A percentile compares a stretch with the other conserved stretches of the same genome.
Conservation (phyloP, 2,329 filamentous ascomycete genomes). For the Malbranchea cinnamomea region DNA sequence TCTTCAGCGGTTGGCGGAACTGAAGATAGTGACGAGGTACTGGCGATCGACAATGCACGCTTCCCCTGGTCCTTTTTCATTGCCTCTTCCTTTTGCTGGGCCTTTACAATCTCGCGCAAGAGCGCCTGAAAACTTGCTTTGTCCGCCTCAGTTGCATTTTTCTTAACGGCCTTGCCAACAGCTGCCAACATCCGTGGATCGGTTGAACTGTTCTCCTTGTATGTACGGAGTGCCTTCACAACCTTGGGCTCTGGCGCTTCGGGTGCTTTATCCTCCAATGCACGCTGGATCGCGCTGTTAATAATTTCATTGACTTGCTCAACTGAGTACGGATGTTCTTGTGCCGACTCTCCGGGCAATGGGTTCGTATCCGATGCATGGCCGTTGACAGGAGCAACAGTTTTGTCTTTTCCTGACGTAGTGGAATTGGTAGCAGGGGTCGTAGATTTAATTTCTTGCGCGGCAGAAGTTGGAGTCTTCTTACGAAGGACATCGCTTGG, state of each 20-base stretch:
- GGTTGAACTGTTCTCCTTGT: constrained; percentile 16
- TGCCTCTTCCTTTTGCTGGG: no score
- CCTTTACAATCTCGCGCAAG: constrained; percentile 17
- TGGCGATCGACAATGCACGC: constrained; percentile 12
- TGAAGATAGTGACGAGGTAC: constrained; percentile 25
- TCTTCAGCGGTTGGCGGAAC: constrained; percentile 14
- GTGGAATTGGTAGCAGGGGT: no score
- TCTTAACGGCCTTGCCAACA: constrained; percentile 16
- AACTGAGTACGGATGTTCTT: no score
- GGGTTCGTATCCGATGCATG: constrained; percentile 11
- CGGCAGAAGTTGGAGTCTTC: no score
- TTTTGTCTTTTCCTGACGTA: no score
- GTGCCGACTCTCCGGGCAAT: no score
- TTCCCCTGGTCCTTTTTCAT: constrained; percentile 9
- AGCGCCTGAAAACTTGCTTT: constrained; percentile 17
- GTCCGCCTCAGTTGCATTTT: constrained; percentile 15
- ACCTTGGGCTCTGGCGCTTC: constrained; percentile 19
- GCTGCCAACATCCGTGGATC: constrained; percentile 20
- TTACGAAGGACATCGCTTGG: no score
- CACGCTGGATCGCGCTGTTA: constrained; percentile 15
- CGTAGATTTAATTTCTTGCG: no score
- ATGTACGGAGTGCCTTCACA: constrained; percentile 15
- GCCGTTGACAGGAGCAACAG: constrained; percentile 5
- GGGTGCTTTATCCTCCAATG: constrained; percentile 16
- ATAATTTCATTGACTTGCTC: constrained; percentile 17